Base-by-base conservation (phyloP, 169 alveolate genomes). In the Perkinsus olseni region DNA sequence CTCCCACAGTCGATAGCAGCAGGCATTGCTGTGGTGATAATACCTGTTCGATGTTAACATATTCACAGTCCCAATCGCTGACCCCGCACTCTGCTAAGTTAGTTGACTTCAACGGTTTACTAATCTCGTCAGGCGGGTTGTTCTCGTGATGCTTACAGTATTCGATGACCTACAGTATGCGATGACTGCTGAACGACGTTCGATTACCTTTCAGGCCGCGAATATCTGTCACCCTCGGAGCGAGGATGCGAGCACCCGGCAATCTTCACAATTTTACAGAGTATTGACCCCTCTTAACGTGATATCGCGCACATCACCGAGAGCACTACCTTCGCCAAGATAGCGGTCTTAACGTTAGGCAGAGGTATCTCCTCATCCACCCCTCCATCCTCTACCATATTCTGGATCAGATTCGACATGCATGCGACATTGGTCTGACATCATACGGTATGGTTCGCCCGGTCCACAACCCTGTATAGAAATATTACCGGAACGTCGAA, bases 331-430 rank as follows among this genome's bases (percentile, higher is more conserved):
- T 98, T 98, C 93, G 96, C 94, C 94, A 98, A 96, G 36, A 97
- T 97, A 31, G 95, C 93, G 34, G 97, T 92, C 93, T 97, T 97
- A 34, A 98, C 99, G 93, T 97, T 98, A 39, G 99, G 99, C 39
- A 98, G 95, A 1, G 99, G 99, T 91, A 98, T 96, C 74, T 96
- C 98, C 91, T 98, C 99, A 38, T 97, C 98, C 45, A 96, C 96
- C 21, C 98, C 99, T 91, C 97, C 96, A 96, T 97, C 99, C 82
- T 98, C 99, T 28, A 98, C 96, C 98, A 98, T 97, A 91, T 97
- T 97, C 92, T 97, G 96, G 92, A 98, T 96, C 37, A 97, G 96
- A 37, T 96, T 94, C 28, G 99, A 97, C 93, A 97, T 97, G 92
- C 95, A 93, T 38, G 98, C 99, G 38, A 96, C 96, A 21, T 91